Conservation (phyloP, 192 early-diverging fungal genomes). For the Paraglomus occultum region DNA sequence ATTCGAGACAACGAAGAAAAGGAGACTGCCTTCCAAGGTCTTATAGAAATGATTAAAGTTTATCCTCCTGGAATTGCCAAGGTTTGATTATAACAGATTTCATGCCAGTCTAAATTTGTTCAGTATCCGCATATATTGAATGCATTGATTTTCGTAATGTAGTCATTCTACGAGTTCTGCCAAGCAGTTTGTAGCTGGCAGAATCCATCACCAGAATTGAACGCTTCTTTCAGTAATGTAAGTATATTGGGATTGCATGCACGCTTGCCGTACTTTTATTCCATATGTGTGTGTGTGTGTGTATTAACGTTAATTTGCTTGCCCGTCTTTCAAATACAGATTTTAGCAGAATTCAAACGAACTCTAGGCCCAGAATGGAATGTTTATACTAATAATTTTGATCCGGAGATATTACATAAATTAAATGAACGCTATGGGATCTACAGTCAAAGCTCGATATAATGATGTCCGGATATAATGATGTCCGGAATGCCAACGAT, state of each 20-base stretch:
- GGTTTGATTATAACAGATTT: constrained; percentile 28
- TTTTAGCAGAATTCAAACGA: constrained; percentile 63
- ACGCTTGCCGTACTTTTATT: neutral
- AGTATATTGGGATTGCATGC: neutral
- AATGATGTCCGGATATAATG: too few relatives aligned
- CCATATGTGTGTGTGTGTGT: neutral
- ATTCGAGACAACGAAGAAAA: constrained; percentile 97
- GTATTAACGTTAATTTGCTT: neutral
- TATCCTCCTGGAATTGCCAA: constrained; percentile 84
- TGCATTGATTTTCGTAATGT: constrained; percentile 20
- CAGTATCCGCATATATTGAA: neutral
- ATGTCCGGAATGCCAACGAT: too few relatives aligned
- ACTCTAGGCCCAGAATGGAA: constrained; percentile 66
- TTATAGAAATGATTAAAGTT: constrained; percentile 88
- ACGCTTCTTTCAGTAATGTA: constrained; percentile 66
- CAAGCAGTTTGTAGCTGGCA: constrained; percentile 80
- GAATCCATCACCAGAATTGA: constrained; percentile 57
- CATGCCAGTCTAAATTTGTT: neutral
- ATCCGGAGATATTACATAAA: too few relatives aligned
- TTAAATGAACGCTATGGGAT: too few relatives aligned
- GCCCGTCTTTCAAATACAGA: constrained; percentile 37
- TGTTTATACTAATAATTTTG: constrained; percentile 39
- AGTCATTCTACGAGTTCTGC: constrained; percentile 74
- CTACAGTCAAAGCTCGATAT: too few relatives aligned
- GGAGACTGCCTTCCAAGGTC: constrained; percentile 90